Conservation (phyloP, 495 filamentous ascomycete species). For the Penicillium lividum region DNA sequence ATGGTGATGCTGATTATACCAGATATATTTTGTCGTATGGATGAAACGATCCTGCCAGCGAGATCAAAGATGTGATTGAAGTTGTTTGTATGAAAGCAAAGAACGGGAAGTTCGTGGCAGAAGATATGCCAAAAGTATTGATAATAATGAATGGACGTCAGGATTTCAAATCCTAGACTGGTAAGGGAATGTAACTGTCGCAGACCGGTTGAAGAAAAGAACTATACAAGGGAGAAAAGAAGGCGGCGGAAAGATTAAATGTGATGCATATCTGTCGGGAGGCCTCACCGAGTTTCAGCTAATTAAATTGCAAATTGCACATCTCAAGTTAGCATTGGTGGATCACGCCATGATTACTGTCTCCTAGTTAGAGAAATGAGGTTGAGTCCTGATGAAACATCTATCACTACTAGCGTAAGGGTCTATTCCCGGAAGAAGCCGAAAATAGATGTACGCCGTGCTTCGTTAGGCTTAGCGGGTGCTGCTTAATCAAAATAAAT, state of each 20-base stretch:
- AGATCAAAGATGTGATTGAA: neutral
- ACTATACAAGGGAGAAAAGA: conserved; percentile 5
- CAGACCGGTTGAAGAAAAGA: conserved; percentile 26
- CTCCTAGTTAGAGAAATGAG: conserved; percentile 27
- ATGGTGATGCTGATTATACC: conserved; percentile 20
- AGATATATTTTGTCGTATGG: neutral
- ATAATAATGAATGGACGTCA: conserved; percentile 39
- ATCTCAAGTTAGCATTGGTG: neutral
- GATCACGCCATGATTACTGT: conserved; percentile 4
- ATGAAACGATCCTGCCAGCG: neutral
- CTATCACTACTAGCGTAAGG: conserved; percentile 6
- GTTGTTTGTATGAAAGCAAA: conserved; percentile 1
- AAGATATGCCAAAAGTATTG: conserved; percentile 20
- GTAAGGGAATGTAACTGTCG: conserved; percentile 23
- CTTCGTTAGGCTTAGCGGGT: conserved; percentile 18
- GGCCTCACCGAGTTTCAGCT: neutral
- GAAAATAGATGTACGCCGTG: conserved; percentile 12
- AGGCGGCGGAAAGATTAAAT: conserved; percentile 2
- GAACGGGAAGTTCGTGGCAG: conserved; percentile 1
- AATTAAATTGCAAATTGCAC: neutral
- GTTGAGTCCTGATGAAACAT: conserved; percentile 33
- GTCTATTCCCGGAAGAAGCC: conserved; percentile 20
- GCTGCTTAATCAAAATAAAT: conserved; percentile 21
- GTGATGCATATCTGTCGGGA: neutral
- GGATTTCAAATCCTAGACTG: conserved; percentile 34